Percentiles rank a stretch among this genome's conserved stretches.
These are phyloP conservation scores for Tetracentron sinense DNA, from an alignment of 164 flowering plant genomes.

Conservation along the genomic window DNA sequence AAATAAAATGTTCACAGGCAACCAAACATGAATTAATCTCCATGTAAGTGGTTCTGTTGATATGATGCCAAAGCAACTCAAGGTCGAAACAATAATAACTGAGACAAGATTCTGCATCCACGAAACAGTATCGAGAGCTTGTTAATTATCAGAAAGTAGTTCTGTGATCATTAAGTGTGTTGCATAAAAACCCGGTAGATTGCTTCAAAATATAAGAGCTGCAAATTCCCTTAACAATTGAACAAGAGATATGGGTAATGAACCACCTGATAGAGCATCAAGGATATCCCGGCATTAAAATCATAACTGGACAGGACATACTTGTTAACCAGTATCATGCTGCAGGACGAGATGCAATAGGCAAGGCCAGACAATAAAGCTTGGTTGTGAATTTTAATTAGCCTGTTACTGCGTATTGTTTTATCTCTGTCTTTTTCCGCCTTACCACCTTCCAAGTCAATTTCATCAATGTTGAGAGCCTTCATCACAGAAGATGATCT, in stretches of 20 bases:
- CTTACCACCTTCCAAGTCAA: slow-evolving; percentile 70
- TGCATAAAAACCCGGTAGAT: no score
- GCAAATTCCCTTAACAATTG: not conserved
- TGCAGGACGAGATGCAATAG: slow-evolving; percentile 92
- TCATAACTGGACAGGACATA: slow-evolving; percentile 85
- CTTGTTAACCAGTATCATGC: slow-evolving; percentile 98
- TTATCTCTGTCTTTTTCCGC: slow-evolving; percentile 54
- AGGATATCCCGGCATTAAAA: slow-evolving; percentile 93
- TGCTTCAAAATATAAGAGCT: not conserved
- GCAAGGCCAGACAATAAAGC: slow-evolving; percentile 89
- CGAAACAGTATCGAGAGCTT: slow-evolving; percentile 11
- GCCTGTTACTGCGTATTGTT: slow-evolving; percentile 29
- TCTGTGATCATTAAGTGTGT: not conserved
- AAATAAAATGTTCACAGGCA: slow-evolving; percentile 93
- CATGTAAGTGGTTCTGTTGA: slow-evolving; percentile 89
- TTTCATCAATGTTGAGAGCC: slow-evolving; percentile 34
- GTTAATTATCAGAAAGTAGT: slow-evolving; percentile 4
- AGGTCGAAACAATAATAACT: slow-evolving; percentile 64
- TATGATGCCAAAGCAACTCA: slow-evolving; percentile 65
- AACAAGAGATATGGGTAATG: not conserved
- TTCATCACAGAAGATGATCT: slow-evolving; percentile 48
- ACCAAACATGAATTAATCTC: slow-evolving; percentile 86
- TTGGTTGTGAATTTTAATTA: slow-evolving; percentile 55
- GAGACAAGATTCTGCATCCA: slow-evolving; percentile 88
- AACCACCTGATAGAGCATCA: slow-evolving; percentile 93